A percentile compares a stretch with the other conserved stretches of the same genome.
These are phyloP conservation scores for Tinospora cordifolia DNA, from an alignment of 164 flowering plant species.

Conservation along the genomic window DNA sequence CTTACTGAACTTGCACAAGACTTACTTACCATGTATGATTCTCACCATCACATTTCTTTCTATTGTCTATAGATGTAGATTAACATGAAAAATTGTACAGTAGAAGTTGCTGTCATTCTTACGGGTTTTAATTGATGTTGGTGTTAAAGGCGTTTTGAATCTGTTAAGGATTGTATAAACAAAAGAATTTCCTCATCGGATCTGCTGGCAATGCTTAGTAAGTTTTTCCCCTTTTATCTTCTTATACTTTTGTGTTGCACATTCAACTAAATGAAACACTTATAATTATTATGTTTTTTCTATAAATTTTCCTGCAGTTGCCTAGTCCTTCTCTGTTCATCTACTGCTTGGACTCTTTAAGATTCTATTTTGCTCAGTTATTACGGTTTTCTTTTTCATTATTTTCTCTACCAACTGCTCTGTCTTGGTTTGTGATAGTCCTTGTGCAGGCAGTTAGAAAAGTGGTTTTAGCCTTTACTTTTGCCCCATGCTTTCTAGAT, in stretches of 20 bases:
- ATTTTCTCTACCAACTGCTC: too few relatives aligned
- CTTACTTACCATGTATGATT: conserved; percentile 44
- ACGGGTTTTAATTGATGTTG: conserved; percentile 12
- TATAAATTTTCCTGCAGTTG: too few relatives aligned
- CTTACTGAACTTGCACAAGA: conserved; percentile 56
- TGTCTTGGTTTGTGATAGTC: too few relatives aligned
- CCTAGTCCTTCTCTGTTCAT: background rate
- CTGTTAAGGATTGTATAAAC: conserved; percentile 42
- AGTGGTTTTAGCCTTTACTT: too few relatives aligned
- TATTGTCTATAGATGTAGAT: background rate
- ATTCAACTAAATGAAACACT: too few relatives aligned
- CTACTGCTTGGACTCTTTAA: background rate
- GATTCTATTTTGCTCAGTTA: too few relatives aligned
- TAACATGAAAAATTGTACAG: background rate
- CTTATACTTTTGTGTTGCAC: too few relatives aligned
- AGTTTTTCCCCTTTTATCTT: conserved; percentile 23
- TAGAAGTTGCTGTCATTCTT: background rate
- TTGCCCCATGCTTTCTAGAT: too few relatives aligned
- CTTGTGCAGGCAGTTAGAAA: too few relatives aligned
- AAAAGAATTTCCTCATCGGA: conserved; percentile 38
- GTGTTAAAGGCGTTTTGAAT: conserved; percentile 62
- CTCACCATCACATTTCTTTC: background rate
- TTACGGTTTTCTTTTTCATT: too few relatives aligned
- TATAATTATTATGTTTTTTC: too few relatives aligned
- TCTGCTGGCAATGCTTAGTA: conserved; percentile 53